These are phyloP conservation scores for Raphanus sativus DNA, from an alignment of 345 rosid genomes.

Conservation along the genomic window DNA sequence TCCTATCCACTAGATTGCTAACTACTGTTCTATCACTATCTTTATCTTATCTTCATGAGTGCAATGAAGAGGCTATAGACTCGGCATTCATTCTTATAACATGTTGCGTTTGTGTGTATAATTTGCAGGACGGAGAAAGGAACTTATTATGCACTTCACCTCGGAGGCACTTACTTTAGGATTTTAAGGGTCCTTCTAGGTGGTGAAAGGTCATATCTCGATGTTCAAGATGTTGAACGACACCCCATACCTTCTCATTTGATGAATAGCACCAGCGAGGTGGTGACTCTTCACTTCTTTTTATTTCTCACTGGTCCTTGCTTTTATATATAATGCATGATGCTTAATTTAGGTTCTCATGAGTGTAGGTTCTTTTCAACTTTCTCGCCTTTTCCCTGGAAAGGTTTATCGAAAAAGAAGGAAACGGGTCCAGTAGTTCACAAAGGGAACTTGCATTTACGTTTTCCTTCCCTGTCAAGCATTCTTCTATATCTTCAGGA, in stretches of 20 bases:
- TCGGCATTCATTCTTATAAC: background rate
- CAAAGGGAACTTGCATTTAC: conserved; percentile 77
- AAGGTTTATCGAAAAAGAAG: conserved; percentile 74
- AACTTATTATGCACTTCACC: conserved; percentile 78
- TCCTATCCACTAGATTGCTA: conserved; percentile 22
- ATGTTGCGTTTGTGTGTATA: too few species aligned
- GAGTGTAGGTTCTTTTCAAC: conserved; percentile 77
- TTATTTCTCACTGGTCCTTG: background rate
- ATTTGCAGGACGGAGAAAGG: conserved; percentile 76
- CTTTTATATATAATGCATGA: background rate
- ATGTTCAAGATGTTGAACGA: conserved; percentile 59
- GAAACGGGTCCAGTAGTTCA: conserved; percentile 40
- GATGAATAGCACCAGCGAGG: conserved; percentile 77
- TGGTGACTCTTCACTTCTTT: conserved; percentile 42
- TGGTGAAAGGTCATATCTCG: conserved; percentile 62
- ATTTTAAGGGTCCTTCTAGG: conserved; percentile 78
- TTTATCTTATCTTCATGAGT: background rate
- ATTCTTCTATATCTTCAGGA: conserved; percentile 65
- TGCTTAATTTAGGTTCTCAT: conserved; percentile 1
- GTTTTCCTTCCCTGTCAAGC: conserved; percentile 88
- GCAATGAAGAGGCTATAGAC: background rate
- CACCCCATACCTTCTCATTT: conserved; percentile 68
- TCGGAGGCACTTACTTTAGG: conserved; percentile 92
- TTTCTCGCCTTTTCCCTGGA: conserved; percentile 71
- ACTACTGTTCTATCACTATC: conserved; percentile 14